A percentile compares a stretch with the other conserved stretches of the same genome.
Evolutionary conservation across 1,284 basidiomycete species (phyloP).

Genomic region (Agroathelia rolfsii): DNA sequence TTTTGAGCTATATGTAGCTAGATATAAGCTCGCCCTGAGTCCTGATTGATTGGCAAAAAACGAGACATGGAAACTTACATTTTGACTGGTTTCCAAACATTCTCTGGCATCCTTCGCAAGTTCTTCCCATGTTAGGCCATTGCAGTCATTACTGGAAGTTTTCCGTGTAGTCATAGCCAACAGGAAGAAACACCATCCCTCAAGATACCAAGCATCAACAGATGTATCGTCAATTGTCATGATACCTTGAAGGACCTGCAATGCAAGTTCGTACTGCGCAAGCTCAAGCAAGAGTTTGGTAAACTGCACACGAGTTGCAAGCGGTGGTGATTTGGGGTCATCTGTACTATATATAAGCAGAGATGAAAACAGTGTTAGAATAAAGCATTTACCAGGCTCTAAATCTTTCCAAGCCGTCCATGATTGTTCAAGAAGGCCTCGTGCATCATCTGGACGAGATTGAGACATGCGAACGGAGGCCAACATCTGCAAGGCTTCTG

Average conservation of each 20-base stretch:
- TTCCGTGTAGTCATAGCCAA: conserved; percentile 60
- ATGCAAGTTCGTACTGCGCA: conserved; percentile 55
- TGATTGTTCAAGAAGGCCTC: conserved; percentile 55
- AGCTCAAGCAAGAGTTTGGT: conserved; percentile 83
- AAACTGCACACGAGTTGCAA: conserved; percentile 65
- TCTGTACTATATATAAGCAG: conserved; percentile 31
- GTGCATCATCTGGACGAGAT: conserved; percentile 65
- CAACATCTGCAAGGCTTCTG: conserved; percentile 74
- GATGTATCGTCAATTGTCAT: conserved; percentile 82
- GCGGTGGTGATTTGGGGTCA: conserved; percentile 61
- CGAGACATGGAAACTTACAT: conserved; percentile 40
- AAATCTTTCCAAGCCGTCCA: conserved; percentile 71
- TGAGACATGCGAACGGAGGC: conserved; percentile 90
- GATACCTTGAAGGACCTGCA: conserved; percentile 71
- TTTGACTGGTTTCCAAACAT: conserved; percentile 75
- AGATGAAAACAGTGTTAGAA: conserved; percentile 1
- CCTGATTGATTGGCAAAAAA: conserved; percentile 2
- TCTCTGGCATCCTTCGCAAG: conserved; percentile 74
- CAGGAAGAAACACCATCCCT: conserved; percentile 88
- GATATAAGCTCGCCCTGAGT: conserved; percentile 1
- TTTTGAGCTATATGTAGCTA: conserved; percentile 68
- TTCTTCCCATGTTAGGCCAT: conserved; percentile 65
- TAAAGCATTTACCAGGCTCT: conserved; percentile 45
- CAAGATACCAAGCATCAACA: conserved; percentile 90
- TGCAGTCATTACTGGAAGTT: conserved; percentile 45